Evolutionary conservation across 768 basidiomycete species (phyloP).

Genomic region (Suillus cothurnatus): DNA sequence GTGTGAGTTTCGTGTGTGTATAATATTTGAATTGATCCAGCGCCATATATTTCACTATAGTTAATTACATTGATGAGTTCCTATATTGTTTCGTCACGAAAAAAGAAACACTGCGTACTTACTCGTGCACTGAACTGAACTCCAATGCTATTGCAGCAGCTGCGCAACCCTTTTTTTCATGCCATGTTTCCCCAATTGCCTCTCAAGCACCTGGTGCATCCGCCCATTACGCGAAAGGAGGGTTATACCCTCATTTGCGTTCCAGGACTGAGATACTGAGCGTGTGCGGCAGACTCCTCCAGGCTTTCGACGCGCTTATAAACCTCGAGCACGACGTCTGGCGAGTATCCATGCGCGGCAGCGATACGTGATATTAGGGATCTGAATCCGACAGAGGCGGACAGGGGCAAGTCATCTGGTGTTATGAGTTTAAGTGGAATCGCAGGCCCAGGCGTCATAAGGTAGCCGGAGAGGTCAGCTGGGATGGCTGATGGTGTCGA

Average conservation of each 20-base stretch:
- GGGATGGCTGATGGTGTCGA: slow-evolving; percentile 10
- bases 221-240: slow-evolving; percentile 4
- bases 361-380: slow-evolving; percentile 42
- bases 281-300: slow-evolving; percentile 24
- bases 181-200: slow-evolving; percentile 16
- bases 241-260: background rate
- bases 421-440: slow-evolving; percentile 2
- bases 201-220: slow-evolving; percentile 17
- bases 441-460: background rate
- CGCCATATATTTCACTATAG: background rate
- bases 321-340: slow-evolving; percentile 43
- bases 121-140: background rate
- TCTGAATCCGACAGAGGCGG: slow-evolving; percentile 30
- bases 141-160: slow-evolving; percentile 15
- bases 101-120: background rate
- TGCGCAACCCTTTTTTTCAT: slow-evolving; percentile 17
- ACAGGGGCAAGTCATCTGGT: slow-evolving; percentile 17
- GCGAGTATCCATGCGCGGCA: slow-evolving; percentile 45
- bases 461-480: background rate
- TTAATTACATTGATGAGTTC: background rate
- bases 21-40: no score
- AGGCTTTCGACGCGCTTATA: slow-evolving; percentile 39
- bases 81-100: background rate
- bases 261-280: background rate
- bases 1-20: no score